Percentiles rank a stretch among this genome's conserved stretches.
phyloP scores from a whole-genome alignment of 1,139 yeast species.

The Saccharomycopsis crataegensis region DNA sequence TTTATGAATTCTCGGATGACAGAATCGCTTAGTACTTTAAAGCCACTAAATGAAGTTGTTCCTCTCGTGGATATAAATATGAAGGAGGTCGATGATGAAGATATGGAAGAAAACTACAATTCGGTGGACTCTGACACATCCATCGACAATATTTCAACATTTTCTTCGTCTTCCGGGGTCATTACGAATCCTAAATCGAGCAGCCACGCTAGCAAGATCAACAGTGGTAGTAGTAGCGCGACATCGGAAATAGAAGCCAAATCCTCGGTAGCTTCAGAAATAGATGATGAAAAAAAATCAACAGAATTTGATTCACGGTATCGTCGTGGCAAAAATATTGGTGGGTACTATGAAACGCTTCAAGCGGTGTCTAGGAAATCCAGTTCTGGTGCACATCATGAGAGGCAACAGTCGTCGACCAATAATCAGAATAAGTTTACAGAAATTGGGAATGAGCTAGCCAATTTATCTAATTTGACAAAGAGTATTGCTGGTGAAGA shows the following conservation, averaged over 20 bases:
- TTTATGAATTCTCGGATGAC: not conserved
- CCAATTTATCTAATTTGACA: not conserved
- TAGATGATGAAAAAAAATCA: not conserved
- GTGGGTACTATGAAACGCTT: too few species aligned
- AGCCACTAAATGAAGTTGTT: not conserved
- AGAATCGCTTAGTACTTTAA: not conserved
- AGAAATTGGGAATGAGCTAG: not conserved
- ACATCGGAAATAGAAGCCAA: not conserved
- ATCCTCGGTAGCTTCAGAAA: not conserved
- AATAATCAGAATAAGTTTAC: too few species aligned
- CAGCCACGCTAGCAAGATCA: too few species aligned
- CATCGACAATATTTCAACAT: conserved; percentile 16
- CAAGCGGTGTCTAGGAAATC: too few species aligned
- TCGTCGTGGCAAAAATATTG: too few species aligned
- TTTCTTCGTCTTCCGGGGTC: not conserved
- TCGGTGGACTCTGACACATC: conserved; percentile 17
- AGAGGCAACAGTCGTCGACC: too few species aligned
- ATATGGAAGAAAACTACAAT: conserved; percentile 6
- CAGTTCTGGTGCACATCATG: too few species aligned
- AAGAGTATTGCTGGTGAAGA: conserved; percentile 2
- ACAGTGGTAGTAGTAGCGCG: too few species aligned
- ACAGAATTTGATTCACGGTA: too few species aligned
- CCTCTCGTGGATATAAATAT: conserved; percentile 2
- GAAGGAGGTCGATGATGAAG: conserved; percentile 14
- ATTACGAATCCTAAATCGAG: too few species aligned